These are phyloP conservation scores for Candida insectalens DNA, from an alignment of 805 yeast species.

Conservation along the genomic window DNA sequence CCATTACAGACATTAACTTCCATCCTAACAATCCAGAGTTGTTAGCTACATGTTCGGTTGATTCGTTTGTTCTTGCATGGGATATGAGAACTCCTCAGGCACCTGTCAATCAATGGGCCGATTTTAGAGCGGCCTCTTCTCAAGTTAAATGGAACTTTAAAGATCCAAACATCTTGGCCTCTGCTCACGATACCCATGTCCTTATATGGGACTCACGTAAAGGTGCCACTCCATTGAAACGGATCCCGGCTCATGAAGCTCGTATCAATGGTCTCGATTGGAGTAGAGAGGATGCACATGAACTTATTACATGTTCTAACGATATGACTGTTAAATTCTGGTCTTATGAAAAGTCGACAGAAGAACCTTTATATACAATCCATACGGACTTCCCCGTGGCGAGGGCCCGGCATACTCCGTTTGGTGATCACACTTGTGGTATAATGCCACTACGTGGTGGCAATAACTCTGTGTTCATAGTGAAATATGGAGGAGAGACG, in stretches of 20 bases:
- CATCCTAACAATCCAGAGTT: slow-evolving; percentile 81
- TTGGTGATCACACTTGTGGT: slow-evolving; percentile 74
- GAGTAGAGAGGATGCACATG: slow-evolving; percentile 46
- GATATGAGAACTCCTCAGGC: slow-evolving; percentile 73
- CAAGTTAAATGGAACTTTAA: slow-evolving; percentile 90
- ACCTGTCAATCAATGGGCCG: slow-evolving; percentile 77
- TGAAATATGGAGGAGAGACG: slow-evolving; percentile 32
- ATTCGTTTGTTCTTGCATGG: slow-evolving; percentile 82
- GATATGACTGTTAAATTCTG: slow-evolving; percentile 80
- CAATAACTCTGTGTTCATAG: slow-evolving; percentile 46
- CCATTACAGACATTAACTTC: slow-evolving; percentile 92
- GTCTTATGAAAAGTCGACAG: slow-evolving; percentile 42
- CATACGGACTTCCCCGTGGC: slow-evolving; percentile 78
- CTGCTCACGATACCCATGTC: slow-evolving; percentile 74
- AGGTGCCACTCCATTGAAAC: slow-evolving; percentile 65
- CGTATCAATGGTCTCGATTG: slow-evolving; percentile 88
- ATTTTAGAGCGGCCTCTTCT: slow-evolving; percentile 90
- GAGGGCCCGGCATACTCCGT: slow-evolving; percentile 81
- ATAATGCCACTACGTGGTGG: slow-evolving; percentile 91
- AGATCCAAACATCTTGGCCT: slow-evolving; percentile 70
- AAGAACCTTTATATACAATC: slow-evolving; percentile 47
- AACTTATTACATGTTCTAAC: slow-evolving; percentile 74
- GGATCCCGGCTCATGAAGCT: slow-evolving; percentile 68
- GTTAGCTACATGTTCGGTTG: slow-evolving; percentile 88
- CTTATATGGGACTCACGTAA: slow-evolving; percentile 84